These are phyloP conservation scores for Eimeria sp. DNA, from an alignment of 169 alveolate species.

Conservation along the genomic window DNA sequence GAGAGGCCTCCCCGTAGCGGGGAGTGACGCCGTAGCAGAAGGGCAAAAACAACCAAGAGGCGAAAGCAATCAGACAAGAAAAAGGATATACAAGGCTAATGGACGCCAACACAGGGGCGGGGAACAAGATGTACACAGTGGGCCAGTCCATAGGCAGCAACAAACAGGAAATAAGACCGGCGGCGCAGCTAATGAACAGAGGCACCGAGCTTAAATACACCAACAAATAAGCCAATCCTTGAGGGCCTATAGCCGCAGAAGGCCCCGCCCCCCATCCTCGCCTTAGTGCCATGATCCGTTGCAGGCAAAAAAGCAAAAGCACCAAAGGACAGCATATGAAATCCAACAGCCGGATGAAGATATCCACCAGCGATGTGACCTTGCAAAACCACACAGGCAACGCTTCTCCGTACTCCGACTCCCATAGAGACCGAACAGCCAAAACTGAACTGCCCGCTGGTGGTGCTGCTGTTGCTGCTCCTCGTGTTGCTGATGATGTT, in stretches of 20 bases:
- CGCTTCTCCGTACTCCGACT: neutral
- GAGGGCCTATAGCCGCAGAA: neutral
- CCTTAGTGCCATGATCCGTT: no score
- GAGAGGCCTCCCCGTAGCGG: slow-evolving; percentile 36
- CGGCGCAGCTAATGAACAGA: neutral
- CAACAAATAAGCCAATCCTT: neutral
- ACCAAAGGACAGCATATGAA: slow-evolving; percentile 3
- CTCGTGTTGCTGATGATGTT: neutral
- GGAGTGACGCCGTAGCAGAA: slow-evolving; percentile 8
- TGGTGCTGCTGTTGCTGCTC: neutral
- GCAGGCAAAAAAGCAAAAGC: neutral
- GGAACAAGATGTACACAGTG: neutral
- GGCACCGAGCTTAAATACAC: neutral
- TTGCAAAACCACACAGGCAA: neutral
- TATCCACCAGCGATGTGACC: neutral
- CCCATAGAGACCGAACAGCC: neutral
- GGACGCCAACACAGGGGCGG: neutral
- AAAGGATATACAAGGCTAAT: neutral
- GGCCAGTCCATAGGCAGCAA: slow-evolving; percentile 64
- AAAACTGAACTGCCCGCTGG: neutral
- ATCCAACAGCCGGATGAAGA: neutral
- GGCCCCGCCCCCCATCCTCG: neutral
- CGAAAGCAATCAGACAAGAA: neutral
- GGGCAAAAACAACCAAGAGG: slow-evolving; percentile 10
- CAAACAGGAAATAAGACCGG: neutral